A percentile compares a stretch with the other conserved stretches of the same genome.
Evolutionary conservation across 2,329 filamentous ascomycete genomes (phyloP).

Genomic region (Talaromyces sp.): DNA sequence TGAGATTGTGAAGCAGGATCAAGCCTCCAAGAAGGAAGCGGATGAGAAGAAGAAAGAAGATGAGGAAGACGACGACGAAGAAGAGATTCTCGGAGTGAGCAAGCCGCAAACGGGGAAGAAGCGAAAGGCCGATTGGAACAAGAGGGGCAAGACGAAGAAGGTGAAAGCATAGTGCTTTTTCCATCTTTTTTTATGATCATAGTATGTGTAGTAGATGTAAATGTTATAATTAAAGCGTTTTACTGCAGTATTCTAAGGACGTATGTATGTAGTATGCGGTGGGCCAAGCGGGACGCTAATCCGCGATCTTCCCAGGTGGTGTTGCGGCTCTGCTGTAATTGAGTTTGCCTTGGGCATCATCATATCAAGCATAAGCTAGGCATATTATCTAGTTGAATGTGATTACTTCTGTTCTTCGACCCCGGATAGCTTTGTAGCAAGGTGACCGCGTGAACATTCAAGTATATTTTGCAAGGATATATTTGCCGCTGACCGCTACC

Average conservation of each 20-base stretch:
- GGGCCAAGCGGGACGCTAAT: not conserved
- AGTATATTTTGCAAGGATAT: no score
- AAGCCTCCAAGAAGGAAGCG: slow-evolving; percentile 2
- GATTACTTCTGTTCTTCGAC: no score
- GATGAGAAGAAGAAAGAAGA: slow-evolving; percentile 6
- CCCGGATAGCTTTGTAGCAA: no score
- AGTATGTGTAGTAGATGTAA: not conserved
- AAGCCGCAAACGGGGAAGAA: slow-evolving; percentile 4
- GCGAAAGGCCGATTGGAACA: slow-evolving; percentile 2
- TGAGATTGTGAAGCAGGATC: slow-evolving; percentile 4
- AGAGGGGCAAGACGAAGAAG: slow-evolving; percentile 8
- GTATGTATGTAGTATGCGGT: not conserved
- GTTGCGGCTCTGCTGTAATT: no score
- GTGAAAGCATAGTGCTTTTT: not conserved
- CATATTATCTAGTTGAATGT: no score
- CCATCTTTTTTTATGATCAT: not conserved
- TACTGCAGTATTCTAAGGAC: not conserved
- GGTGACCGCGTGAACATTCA: no score
- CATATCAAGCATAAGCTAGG: no score
- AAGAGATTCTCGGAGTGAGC: slow-evolving; percentile 6
- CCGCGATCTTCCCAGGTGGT: not conserved
- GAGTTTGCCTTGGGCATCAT: no score
- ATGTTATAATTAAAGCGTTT: not conserved
- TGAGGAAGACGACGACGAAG: slow-evolving; percentile 1
- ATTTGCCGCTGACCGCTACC: no score